Evolutionary conservation across 805 yeast genomes (phyloP), one percentile per base, ranked within the genome.

Genomic region (Candida insectorum): DNA sequence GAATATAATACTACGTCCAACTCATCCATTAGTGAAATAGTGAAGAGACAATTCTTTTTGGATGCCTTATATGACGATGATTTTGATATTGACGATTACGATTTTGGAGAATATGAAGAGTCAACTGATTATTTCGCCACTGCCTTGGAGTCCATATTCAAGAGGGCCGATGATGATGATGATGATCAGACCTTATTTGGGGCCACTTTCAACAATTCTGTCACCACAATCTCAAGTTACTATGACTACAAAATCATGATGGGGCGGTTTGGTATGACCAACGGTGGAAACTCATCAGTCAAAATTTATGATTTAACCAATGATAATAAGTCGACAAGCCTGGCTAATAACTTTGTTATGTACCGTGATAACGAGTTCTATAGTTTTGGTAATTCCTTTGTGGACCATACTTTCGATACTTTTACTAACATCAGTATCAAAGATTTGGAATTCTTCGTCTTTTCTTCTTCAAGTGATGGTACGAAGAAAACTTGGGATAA

Each of bases 401-500:
- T 48, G 7, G 45, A 48, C 34, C 39, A 27, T 4, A 42, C 50
- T 7, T 61, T 49, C 34, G 48, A 55, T 24, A 53, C 54, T 25
- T 56, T 64, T 36, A 43, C 69, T 14, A 58, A 55, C 27, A 34
- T 69, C 12, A 62, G 65, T 2, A 48, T 71, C 24, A 52, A 66
- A 25, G 60, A 51, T 3, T 47, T 53, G 1, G 71, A 72, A 10
- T 75, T 58, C 39, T 62, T 67, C 37, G 46, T 71, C 0, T 67
- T 78, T 35, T 55, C 56, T 1, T 37, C 44, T 3, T 44, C 54
- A 5, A 41, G 49, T 3, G 23, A 20, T 8, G 11, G 11, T 11
- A 41, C 47, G 9, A 59, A 45, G 24, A 39, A 45, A 23, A 52
- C 65, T 2, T 76, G 78, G 75, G 72, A 71, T 48, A 52, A 52